These are phyloP conservation scores for Paramecium sonneborni DNA, from an alignment of 73 alveolate genomes.

Conservation along the genomic window DNA sequence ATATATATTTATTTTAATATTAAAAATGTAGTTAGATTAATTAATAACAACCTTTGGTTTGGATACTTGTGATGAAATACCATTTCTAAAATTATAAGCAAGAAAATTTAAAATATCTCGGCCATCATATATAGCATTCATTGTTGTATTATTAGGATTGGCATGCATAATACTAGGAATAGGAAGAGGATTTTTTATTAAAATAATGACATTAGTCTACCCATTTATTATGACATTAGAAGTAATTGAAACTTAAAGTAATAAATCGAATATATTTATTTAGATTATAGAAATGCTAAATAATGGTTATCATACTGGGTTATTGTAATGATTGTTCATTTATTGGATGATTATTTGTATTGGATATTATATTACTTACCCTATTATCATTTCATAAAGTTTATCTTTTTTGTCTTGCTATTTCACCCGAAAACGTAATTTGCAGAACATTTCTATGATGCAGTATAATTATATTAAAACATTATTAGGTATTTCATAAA, in stretches of 20 bases:
- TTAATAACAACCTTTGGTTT: constrained; percentile 37
- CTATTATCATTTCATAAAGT: constrained; percentile 20
- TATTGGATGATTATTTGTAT: constrained; percentile 37
- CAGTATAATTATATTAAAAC: neutral
- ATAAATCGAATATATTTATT: neutral
- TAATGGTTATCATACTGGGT: constrained; percentile 55
- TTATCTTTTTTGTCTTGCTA: neutral
- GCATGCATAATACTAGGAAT: neutral
- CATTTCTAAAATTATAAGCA: neutral
- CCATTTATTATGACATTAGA: neutral
- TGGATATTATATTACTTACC: constrained; percentile 50
- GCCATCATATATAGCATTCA: constrained; percentile 9
- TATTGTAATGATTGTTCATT: constrained; percentile 24
- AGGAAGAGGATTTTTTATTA: constrained; percentile 7
- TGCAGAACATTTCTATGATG: constrained; percentile 45
- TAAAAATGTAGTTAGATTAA: constrained; percentile 55
- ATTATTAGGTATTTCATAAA: constrained; percentile 15
- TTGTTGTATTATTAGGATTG: neutral
- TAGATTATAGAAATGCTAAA: neutral
- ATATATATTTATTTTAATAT: neutral
- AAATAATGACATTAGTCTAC: constrained; percentile 4
- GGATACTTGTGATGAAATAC: constrained; percentile 38
- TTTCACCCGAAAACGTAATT: neutral
- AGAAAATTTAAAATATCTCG: constrained; percentile 19
- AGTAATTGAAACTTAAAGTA: neutral